Conservation (phyloP, 2,329 filamentous ascomycete genomes). For the Aspergillus eucalypticola region DNA sequence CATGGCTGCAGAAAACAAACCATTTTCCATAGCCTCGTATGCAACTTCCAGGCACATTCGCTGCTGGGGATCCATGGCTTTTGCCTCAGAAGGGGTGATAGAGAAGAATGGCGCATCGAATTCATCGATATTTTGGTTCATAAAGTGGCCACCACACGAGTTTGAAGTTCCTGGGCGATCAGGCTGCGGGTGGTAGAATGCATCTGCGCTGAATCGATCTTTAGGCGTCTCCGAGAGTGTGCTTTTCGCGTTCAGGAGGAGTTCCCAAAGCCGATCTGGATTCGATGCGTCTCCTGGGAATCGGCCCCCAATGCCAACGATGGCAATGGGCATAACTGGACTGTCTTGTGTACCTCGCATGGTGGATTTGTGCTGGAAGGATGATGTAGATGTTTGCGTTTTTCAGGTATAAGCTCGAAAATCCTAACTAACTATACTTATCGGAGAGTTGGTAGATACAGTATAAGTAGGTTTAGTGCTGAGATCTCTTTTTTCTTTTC, state of each 20-base stretch:
- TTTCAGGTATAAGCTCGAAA: neutral
- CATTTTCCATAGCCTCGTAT: neutral
- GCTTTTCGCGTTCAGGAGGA: constrained; percentile 18
- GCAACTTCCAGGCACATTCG: constrained; percentile 18
- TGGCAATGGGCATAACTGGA: constrained; percentile 26
- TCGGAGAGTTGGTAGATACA: too few species aligned
- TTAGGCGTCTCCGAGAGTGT: constrained; percentile 19
- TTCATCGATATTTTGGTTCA: constrained; percentile 16
- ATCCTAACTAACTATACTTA: too few species aligned
- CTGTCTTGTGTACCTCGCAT: neutral
- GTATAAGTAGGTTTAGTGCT: too few species aligned
- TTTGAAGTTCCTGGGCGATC: constrained; percentile 9
- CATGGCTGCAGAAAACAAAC: neutral
- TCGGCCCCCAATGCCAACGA: constrained; percentile 27
- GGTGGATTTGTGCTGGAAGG: neutral
- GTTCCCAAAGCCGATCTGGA: constrained; percentile 23
- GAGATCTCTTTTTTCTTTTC: too few species aligned
- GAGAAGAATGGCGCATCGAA: constrained; percentile 33
- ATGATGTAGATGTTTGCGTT: neutral
- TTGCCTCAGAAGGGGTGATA: constrained; percentile 22
- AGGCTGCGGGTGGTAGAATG: constrained; percentile 25
- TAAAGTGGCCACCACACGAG: constrained; percentile 13
- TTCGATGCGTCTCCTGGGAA: constrained; percentile 26
- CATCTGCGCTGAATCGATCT: constrained; percentile 23
- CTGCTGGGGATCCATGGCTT: constrained; percentile 28